Evolutionary conservation across 2,329 filamentous ascomycete genomes (phyloP).

Genomic region (Aspergillus ibericus): DNA sequence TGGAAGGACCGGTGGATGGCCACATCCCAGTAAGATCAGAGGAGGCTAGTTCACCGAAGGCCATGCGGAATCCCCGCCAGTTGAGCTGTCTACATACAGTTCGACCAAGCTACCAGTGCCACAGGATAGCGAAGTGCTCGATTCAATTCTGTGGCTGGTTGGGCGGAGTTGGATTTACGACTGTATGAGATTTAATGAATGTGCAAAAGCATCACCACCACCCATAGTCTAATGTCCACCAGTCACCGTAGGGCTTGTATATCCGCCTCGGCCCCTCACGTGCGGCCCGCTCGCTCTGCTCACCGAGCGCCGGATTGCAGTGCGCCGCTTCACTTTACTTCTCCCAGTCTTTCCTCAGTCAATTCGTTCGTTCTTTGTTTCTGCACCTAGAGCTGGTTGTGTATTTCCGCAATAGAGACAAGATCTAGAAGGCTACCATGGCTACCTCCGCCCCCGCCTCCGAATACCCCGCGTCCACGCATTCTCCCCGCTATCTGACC

Average conservation of each 20-base stretch:
- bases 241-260: neutral
- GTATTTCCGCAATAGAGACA: neutral
- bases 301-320: neutral
- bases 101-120: neutral
- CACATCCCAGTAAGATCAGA: neutral
- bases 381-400: neutral
- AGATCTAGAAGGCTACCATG: neutral
- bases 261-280: conserved; percentile 3
- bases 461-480: conserved; percentile 23
- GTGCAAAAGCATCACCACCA: neutral
- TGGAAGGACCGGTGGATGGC: neutral
- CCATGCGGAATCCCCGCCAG: neutral
- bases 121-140: neutral
- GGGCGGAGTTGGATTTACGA: conserved; percentile 13
- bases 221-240: neutral
- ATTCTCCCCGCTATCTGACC: conserved; percentile 63
- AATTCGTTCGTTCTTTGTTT: neutral
- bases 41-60: neutral
- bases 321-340: neutral
- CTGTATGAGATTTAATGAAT: conserved; percentile 18
- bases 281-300: conserved; percentile 10
- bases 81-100: neutral
- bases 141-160: neutral
- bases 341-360: neutral
- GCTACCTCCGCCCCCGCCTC: neutral